Base-by-base conservation (phyloP, 2,329 filamentous ascomycete species). In the Biscogniauxia sp. region DNA sequence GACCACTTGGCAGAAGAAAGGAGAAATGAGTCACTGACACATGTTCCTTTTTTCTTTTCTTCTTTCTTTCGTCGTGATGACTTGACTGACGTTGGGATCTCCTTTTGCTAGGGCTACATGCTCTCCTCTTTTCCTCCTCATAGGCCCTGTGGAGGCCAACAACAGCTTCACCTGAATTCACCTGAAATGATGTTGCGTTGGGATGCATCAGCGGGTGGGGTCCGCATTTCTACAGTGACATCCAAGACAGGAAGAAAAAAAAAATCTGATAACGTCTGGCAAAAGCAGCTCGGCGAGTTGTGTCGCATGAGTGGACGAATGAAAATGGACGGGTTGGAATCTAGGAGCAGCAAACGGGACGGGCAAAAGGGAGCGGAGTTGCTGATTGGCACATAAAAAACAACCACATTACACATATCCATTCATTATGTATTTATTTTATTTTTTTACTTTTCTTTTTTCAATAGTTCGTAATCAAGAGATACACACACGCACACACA, bases 151-250 rank as follows among this genome's bases (percentile, higher is more conserved):
- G 51, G 51, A 51, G 25, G 45, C 55, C 62, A 57, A 63, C 61
- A 60, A 58, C 67, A 66, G 63, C 67, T 66, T 69, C 68, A 68
- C 69, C 68, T 71, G 69, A 71, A 69, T 66, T 70, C 69, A 71
- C 69, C 69, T 71, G 69, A 71, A 67, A 64, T 63, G 68, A 68
- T 57, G 67, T 64, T 66, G 64, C 63, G 61, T 55, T 60, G 53
- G 60, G 54, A 58, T 61, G 60, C 58, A 52, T 28, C 54, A 50
- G 25, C 59, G 50, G 50, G 50, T 51, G 50, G 45, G 54, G 54
- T 56, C 51, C 41, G 58, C 60, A 56, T 49, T 13, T 56, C 19
- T 51, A 57, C 51, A 61, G 55, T 65, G 59, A 60, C 61, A 64
- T 58, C 51, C 7, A 32, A 32, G 23, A 5, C 2, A 19, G 52